Evolutionary conservation across 495 filamentous ascomycete genomes (phyloP), one percentile per base, ranked within the genome.

Genomic region (Penicillium paradoxum): DNA sequence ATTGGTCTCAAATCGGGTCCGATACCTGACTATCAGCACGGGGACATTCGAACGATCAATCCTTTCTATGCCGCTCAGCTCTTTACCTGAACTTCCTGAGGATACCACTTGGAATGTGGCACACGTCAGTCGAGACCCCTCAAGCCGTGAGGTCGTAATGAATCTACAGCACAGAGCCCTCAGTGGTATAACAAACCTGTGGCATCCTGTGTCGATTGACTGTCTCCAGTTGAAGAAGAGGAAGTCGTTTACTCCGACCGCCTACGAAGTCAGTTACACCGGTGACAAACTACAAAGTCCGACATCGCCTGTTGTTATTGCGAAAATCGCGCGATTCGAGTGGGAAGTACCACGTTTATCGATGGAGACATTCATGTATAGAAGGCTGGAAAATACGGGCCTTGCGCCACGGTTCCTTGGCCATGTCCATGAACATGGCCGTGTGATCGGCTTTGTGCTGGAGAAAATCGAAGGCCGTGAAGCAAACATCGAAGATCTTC

Each of bases 341-440:
- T 37, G 34, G 34, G 34, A 37, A 15, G 6, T 43, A 45, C 38
- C 22, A 37, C 41, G 36, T 45, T 22, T 24, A 19, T 58, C 58
- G 56, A 1, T 6, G n/a, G 14, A 37, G 34, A 37, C 34, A n/a
- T 15, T 37, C n/a, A 17, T 56, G 15, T 73, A 69, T 54, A 57
- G 58, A 18, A 44, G 44, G 14, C 58, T 70, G 4, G 49, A 70
- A 41, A 56, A 51, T 25, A 49, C 44, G 13, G 50, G 34, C 13
- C 15, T 69, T 1, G 55, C 60, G 14, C 68, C 68, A 8, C 49
- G 50, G 10, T 66, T 71, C 56, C 51, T 73, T 14, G 69, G 57
- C n/a, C 67, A 72, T 52, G 53, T 72, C 25, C 43, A 56, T 19
- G 67, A 72, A 50, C 39, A 60, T n/a, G 57, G 66, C 11, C 62